Evolutionary conservation across 768 basidiomycete species (phyloP).

Genomic region (Asterophora lycoperdoides): DNA sequence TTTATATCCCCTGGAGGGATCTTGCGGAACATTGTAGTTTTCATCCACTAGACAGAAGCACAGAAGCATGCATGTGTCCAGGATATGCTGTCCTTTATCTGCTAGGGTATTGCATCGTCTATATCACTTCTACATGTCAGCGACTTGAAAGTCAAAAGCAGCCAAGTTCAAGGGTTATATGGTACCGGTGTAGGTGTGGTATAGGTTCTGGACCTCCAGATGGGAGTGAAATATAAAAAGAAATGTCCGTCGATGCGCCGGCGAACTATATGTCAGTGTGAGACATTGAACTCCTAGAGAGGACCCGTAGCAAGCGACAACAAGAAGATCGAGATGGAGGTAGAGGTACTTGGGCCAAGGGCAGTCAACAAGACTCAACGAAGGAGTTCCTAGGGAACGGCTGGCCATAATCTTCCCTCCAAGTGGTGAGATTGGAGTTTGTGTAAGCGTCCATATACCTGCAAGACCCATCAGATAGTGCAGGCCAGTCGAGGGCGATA

Average conservation of each 20-base stretch:
- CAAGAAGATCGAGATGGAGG: neutral
- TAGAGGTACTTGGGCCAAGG: neutral
- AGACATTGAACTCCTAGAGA: too few relatives aligned
- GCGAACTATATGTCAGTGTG: too few relatives aligned
- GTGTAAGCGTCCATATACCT: slow-evolving; percentile 60
- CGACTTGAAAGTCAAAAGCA: too few relatives aligned
- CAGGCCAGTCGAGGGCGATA: neutral
- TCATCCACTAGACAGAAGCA: too few relatives aligned
- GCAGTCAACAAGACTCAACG: slow-evolving; percentile 24
- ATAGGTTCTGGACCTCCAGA: neutral
- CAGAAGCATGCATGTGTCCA: too few relatives aligned
- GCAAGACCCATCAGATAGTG: neutral
- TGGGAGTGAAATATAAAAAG: too few relatives aligned
- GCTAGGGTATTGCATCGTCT: too few relatives aligned
- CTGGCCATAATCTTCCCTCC: slow-evolving; percentile 41
- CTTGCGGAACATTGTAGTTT: neutral
- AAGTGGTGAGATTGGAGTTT: slow-evolving; percentile 53
- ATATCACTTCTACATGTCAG: too few relatives aligned
- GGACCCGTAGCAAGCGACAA: neutral
- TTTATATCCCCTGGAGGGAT: neutral
- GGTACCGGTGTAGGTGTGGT: neutral
- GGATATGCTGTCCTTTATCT: too few relatives aligned
- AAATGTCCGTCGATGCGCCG: too few relatives aligned
- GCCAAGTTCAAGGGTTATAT: too few relatives aligned
- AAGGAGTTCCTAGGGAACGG: slow-evolving; percentile 55